Evolutionary conservation across 139 green algal genomes (phyloP).

Genomic region (Pseudopediastrum boryanum): DNA sequence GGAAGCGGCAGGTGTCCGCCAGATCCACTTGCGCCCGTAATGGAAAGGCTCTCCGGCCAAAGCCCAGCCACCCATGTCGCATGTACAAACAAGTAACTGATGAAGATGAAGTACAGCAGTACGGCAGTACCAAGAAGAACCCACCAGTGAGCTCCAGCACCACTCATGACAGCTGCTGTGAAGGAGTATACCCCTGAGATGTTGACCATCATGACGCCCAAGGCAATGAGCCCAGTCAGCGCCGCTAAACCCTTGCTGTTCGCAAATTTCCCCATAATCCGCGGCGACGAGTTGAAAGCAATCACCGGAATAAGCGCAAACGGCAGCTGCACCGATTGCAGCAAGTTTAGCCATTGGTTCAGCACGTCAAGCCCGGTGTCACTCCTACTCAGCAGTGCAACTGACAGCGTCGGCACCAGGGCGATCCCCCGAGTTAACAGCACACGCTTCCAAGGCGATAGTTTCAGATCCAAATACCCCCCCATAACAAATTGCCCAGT

Average conservation of each 20-base stretch:
- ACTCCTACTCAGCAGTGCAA: constrained; percentile 44
- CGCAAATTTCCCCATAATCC: constrained; percentile 64
- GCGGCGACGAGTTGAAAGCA: constrained; percentile 52
- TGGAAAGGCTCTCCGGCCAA: not conserved
- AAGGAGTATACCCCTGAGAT: constrained; percentile 32
- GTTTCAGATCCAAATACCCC: constrained; percentile 26
- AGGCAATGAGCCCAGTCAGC: constrained; percentile 45
- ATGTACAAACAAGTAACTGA: constrained; percentile 19
- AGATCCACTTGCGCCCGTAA: not conserved
- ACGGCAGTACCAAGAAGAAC: not conserved
- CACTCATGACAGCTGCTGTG: not conserved
- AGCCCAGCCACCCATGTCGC: constrained; percentile 20
- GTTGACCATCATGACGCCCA: constrained; percentile 53
- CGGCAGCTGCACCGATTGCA: constrained; percentile 67
- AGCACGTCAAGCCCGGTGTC: constrained; percentile 42
- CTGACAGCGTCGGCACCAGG: constrained; percentile 62
- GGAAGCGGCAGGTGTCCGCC: not conserved
- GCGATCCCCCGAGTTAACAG: constrained; percentile 60
- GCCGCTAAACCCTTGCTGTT: constrained; percentile 25
- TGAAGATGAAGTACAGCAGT: constrained; percentile 3
- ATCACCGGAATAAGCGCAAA: constrained; percentile 68
- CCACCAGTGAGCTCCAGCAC: not conserved
- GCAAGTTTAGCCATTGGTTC: constrained; percentile 55
- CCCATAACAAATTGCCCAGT: constrained; percentile 47
- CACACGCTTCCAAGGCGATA: constrained; percentile 50